Conservation (phyloP, 352 stramenopile species). For the Elongisporangium prolatum region DNA sequence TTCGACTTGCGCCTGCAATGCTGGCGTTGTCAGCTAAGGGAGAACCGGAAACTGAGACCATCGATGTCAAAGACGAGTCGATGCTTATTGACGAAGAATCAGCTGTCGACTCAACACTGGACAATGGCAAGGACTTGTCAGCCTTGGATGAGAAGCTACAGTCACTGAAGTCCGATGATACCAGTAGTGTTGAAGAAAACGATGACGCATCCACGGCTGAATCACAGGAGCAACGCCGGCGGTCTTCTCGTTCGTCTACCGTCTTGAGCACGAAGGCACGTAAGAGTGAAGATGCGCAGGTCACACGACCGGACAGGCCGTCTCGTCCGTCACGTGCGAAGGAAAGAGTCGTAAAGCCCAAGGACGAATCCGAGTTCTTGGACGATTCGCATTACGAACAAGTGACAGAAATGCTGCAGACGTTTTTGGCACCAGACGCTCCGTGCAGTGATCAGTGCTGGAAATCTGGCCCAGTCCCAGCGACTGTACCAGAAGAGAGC, state of each 20-base stretch:
- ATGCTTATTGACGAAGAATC: constrained; percentile 1
- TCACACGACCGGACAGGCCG: constrained; percentile 7
- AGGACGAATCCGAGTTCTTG: constrained; percentile 60
- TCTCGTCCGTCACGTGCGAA: constrained; percentile 22
- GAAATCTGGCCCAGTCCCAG: constrained; percentile 14
- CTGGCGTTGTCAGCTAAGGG: constrained; percentile 3
- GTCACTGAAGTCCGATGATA: constrained; percentile 1
- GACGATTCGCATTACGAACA: constrained; percentile 50
- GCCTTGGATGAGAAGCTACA: constrained; percentile 7
- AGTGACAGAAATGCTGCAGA: constrained; percentile 37
- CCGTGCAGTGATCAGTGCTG: constrained; percentile 40
- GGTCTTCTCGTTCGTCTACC: constrained; percentile 52
- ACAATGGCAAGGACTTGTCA: constrained; percentile 9
- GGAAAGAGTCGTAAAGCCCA: constrained; percentile 12
- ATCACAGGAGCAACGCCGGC: constrained; percentile 25
- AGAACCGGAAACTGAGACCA: background rate
- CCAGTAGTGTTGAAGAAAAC: background rate
- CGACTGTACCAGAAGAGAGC: background rate
- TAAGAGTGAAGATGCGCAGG: constrained; percentile 41
- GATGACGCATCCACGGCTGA: constrained; percentile 10
- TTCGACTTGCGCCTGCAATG: constrained; percentile 34
- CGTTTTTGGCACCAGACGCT: constrained; percentile 21
- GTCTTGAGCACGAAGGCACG: constrained; percentile 51
- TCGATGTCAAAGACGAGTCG: background rate
- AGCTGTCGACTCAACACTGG: constrained; percentile 4